Base-by-base conservation (phyloP, 108 stramenopile species). In the Asterionellopsis glacialis region DNA sequence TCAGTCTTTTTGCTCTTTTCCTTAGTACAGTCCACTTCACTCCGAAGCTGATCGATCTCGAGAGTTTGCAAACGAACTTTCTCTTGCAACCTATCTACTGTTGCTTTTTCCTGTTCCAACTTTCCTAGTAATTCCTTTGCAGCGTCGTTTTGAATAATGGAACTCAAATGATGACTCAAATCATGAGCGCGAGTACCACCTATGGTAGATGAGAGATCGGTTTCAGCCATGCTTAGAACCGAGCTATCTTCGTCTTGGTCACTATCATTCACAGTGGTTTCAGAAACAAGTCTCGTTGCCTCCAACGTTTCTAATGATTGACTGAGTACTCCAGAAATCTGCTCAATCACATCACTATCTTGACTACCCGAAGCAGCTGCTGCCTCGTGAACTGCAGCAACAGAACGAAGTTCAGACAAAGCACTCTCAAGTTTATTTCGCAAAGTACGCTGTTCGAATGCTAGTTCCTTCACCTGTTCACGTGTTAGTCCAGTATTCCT, bases 351-450 rank as follows among this genome's bases (percentile, higher is more conserved):
- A 2, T 65, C 57, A 1, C 22, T 13, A 53, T 74, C 75, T 10
- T 63, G 41, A 0, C 41, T 33, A 24, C 40, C 39, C 2, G 15
- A 2, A 16, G 39, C 18, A 12, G 41, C n/a, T 21, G 21, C 21
- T 2, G 67, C 66, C 66, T 82, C 75, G 19, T 72, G 69, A 27
- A 74, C 68, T 6, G 63, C 69, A 6, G 72, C 52, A 9, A 70
- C 72, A 38, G 68, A 40, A 14, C 69, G 75, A 13, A 81, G 57
- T 53, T 65, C 68, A 12, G 64, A 21, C 21, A 76, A 21, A 24
- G 59, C 66, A 23, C 40, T 60, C 54, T 76, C 72, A 15, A 76
- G 57, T 7, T 25, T 53, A 6, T 53, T 21, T 2, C 33, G 33
- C 33, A 33, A 33, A 5, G 33, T 7, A 33, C 33, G 7, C 47